Evolutionary conservation across 1,139 yeast species (phyloP).

Genomic region (Trichomonascaceae sp.): DNA sequence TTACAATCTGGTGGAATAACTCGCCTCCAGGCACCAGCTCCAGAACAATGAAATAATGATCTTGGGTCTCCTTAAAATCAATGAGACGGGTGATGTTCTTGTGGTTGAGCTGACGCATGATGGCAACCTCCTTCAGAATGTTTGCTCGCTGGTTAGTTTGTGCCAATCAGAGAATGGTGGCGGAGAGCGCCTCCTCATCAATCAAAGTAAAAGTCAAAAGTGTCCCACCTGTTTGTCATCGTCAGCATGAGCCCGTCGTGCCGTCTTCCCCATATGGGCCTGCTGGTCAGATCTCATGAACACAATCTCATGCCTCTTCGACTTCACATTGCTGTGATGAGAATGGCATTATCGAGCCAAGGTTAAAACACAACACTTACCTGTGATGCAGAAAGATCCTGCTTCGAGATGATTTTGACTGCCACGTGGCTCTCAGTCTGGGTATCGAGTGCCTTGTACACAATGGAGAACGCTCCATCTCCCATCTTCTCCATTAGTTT

Average conservation of each 20-base stretch:
- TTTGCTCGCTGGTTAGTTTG: constrained; percentile 29
- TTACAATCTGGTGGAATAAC: constrained; percentile 83
- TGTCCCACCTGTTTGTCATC: constrained; percentile 16
- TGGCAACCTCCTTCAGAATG: constrained; percentile 71
- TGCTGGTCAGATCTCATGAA: background rate
- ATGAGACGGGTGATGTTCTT: constrained; percentile 59
- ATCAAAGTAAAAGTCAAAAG: background rate
- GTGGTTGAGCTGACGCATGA: constrained; percentile 64
- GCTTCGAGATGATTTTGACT: constrained; percentile 69
- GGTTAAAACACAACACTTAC: no score
- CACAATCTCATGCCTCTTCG: no score
- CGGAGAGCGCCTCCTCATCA: background rate
- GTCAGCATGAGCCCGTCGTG: constrained; percentile 5
- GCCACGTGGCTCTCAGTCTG: constrained; percentile 48
- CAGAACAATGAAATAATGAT: constrained; percentile 64
- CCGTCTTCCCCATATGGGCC: background rate
- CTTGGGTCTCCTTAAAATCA: constrained; percentile 51
- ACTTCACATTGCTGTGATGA: no score
- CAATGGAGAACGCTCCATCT: constrained; percentile 81
- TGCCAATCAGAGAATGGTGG: no score
- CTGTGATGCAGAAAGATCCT: constrained; percentile 37
- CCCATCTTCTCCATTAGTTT: constrained; percentile 33
- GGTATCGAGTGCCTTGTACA: constrained; percentile 54
- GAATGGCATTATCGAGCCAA: no score
- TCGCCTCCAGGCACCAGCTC: constrained; percentile 92